Percentiles rank a stretch among this genome's conserved stretches.
Evolutionary conservation across 805 yeast genomes (phyloP).

Genomic region (Kazachstania bromeliacearum): DNA sequence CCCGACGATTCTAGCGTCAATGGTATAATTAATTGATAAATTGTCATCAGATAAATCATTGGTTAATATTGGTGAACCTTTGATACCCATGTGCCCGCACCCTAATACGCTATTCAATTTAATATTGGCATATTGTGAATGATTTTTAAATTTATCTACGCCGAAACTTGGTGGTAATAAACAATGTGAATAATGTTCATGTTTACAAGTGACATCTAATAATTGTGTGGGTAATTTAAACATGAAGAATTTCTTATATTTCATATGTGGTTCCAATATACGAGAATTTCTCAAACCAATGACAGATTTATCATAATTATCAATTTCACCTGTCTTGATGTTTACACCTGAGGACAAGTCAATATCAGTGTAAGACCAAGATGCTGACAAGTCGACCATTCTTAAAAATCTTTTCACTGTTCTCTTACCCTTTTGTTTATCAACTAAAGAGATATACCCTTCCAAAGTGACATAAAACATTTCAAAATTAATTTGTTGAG

Average conservation of each 20-base stretch:
- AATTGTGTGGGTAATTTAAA: conserved; percentile 48
- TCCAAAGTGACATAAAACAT: conserved; percentile 48
- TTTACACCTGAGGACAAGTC: conserved; percentile 46
- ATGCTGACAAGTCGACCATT: conserved; percentile 53
- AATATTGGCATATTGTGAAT: conserved; percentile 27
- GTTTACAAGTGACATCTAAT: conserved; percentile 44
- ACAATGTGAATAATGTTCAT: conserved; percentile 33
- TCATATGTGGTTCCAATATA: conserved; percentile 38
- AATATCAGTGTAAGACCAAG: conserved; percentile 42
- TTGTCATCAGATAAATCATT: conserved; percentile 41
- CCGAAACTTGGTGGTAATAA: conserved; percentile 36
- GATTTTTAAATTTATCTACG: conserved; percentile 26
- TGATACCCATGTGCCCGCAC: conserved; percentile 41
- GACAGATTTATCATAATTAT: conserved; percentile 36
- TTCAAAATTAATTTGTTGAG: conserved; percentile 45
- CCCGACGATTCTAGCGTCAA: conserved; percentile 50
- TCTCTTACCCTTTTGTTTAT: conserved; percentile 27
- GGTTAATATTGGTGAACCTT: conserved; percentile 48
- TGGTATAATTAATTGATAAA: conserved; percentile 41
- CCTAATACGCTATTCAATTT: conserved; percentile 30
- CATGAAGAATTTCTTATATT: conserved; percentile 49
- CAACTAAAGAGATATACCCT: conserved; percentile 31
- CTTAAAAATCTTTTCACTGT: conserved; percentile 41
- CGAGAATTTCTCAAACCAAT: conserved; percentile 44
- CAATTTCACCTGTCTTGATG: conserved; percentile 36